These are phyloP conservation scores for Lichtheimia ramosa DNA, from an alignment of 371 early-diverging fungal species.

Conservation along the genomic window DNA sequence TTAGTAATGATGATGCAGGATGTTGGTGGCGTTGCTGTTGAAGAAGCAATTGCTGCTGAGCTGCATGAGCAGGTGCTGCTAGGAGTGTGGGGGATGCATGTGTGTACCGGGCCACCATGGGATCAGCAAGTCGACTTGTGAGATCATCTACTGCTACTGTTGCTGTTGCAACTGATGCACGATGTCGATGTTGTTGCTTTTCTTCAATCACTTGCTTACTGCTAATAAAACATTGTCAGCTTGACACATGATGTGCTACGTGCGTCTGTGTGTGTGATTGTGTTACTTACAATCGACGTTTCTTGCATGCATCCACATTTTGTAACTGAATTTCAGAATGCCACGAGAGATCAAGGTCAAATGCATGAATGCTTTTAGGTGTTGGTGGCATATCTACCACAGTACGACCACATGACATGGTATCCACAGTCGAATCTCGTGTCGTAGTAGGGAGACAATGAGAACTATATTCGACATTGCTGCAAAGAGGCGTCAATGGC, in stretches of 20 bases:
- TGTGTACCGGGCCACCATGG: not conserved
- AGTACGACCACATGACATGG: conserved; percentile 21
- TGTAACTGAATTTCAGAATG: conserved; percentile 10
- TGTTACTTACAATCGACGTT: conserved; percentile 7
- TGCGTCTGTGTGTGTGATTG: not conserved
- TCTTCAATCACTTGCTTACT: too few relatives aligned
- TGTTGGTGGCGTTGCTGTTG: not conserved
- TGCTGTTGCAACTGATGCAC: not conserved
- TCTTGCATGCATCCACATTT: conserved; percentile 5
- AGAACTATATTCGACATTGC: conserved; percentile 1
- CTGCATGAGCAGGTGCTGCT: too few relatives aligned
- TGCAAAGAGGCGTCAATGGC: conserved; percentile 23
- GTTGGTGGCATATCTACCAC: conserved; percentile 27
- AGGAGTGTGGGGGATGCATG: not conserved
- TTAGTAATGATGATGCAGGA: not conserved
- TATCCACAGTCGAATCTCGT: conserved; percentile 35
- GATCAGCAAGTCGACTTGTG: conserved; percentile 1
- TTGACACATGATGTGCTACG: too few relatives aligned
- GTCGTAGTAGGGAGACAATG: conserved; percentile 16
- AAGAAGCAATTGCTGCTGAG: not conserved
- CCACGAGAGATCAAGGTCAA: conserved; percentile 21
- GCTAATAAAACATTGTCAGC: too few relatives aligned
- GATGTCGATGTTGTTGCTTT: too few relatives aligned
- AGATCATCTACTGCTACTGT: conserved; percentile 2
- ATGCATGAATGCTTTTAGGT: conserved; percentile 30